Conservation (phyloP, 441 rosid genomes). For the Cnidoscolus chayamansa region DNA sequence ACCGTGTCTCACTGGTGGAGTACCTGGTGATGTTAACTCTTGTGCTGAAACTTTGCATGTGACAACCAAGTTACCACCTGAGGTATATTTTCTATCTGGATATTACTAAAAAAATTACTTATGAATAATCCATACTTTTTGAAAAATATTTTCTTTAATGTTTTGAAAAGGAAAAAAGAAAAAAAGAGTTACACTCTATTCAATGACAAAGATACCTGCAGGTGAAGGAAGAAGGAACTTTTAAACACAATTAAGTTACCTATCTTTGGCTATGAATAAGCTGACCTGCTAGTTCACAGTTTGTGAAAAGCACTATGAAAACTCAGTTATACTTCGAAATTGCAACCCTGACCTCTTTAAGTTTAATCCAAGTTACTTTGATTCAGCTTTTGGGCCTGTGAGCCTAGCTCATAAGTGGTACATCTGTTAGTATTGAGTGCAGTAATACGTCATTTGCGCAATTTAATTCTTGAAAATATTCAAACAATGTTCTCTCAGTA, state of each 20-base stretch:
- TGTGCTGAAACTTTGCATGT: constrained; percentile 30
- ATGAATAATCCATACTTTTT: background rate
- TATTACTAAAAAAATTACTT: constrained; percentile 1
- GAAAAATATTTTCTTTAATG: background rate
- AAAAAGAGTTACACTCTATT: background rate
- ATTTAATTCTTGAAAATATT: constrained; percentile 2
- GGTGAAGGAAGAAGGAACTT: background rate
- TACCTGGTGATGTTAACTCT: constrained; percentile 31
- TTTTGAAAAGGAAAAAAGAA: background rate
- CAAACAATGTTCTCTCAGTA: background rate
- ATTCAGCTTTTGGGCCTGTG: background rate
- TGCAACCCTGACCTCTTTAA: background rate
- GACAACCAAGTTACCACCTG: constrained; percentile 29
- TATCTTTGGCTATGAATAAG: background rate
- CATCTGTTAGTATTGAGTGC: background rate
- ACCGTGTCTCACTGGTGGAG: constrained; percentile 33
- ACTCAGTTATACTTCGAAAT: background rate
- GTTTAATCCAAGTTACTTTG: background rate
- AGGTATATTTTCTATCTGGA: constrained; percentile 40
- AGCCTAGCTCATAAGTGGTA: background rate
- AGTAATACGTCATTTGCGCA: background rate
- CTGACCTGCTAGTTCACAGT: background rate
- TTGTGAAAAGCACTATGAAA: background rate
- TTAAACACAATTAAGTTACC: background rate
- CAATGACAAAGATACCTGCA: background rate